Conservation (phyloP, 805 yeast species). For the Starmerella apis region DNA sequence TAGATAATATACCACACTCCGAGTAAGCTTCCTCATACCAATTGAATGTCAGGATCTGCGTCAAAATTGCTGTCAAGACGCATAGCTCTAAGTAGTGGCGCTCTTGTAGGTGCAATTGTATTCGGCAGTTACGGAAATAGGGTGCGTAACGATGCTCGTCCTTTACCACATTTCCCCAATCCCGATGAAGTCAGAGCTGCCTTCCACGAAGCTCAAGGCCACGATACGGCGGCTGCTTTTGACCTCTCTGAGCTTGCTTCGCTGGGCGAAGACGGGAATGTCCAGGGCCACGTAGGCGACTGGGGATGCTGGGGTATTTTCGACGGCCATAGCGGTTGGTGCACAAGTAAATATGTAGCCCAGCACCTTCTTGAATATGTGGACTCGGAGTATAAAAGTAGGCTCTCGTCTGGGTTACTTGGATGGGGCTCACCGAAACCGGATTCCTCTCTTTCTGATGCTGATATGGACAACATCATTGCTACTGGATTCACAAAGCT, state of each 20-base stretch:
- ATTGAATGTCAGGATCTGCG: background rate
- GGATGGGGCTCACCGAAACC: slow-evolving; percentile 15
- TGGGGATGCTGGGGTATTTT: slow-evolving; percentile 69
- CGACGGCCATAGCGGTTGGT: slow-evolving; percentile 97
- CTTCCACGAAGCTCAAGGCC: slow-evolving; percentile 10
- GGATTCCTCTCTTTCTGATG: slow-evolving; percentile 49
- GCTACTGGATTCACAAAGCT: slow-evolving; percentile 65
- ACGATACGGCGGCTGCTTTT: background rate
- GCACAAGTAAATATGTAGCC: slow-evolving; percentile 69
- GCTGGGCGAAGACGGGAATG: slow-evolving; percentile 20
- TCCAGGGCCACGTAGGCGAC: slow-evolving; percentile 58
- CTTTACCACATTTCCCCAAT: slow-evolving; percentile 8
- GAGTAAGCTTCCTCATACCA: background rate
- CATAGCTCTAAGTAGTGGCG: background rate
- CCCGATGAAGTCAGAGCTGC: slow-evolving; percentile 8
- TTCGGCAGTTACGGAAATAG: background rate
- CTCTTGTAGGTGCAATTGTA: background rate
- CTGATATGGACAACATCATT: slow-evolving; percentile 66
- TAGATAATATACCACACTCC: too few species aligned
- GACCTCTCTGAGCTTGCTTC: slow-evolving; percentile 18
- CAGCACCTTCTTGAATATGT: slow-evolving; percentile 65
- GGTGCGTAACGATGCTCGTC: slow-evolving; percentile 6
- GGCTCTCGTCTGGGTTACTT: slow-evolving; percentile 28
- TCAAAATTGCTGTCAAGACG: background rate
- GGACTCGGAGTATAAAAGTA: slow-evolving; percentile 44